Base-by-base conservation (phyloP, 768 basidiomycete genomes). In the Multifurca ochricompacta region DNA sequence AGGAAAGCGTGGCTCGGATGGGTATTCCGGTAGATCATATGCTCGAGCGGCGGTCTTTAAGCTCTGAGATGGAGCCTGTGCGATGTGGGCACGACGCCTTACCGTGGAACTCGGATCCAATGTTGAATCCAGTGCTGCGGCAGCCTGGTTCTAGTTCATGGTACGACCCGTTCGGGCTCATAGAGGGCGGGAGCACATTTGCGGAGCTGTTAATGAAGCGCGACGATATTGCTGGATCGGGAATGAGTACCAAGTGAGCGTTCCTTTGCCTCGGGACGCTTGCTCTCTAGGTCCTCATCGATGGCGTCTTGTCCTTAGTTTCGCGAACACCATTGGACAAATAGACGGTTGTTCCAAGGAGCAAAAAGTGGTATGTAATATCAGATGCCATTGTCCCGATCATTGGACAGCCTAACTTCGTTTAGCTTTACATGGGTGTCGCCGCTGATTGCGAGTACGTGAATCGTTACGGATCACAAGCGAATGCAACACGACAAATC, bases 381-480 rank as follows among this genome's bases (percentile, higher is more conserved):
- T 16, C 10, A 23, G 6, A 8, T 35, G 7, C 10, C 8, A 23
- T 6, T 21, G 13, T 42, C n/a, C 11, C 25, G 6, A 14, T 8
- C 6, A 32, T 40, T 27, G 7, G 14, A 7, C 4, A 23, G 10
- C 21, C 21, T 36, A 47, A 46, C 43, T 23, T 41, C 6, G 23
- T 10, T 40, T 42, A 81, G 79, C 61, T 80, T 23, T 91, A 85
- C 66, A 83, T 92, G 81, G 91, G 91, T 23, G 85, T 91, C 51
- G 91, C 91, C 0, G 85, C 90, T 5, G 91, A 93, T 66, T 93
- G 91, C 69, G 79, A 77, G 58, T 93, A 91, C 64, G 80, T 83
- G 10, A 61, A 69, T 28, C 74, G 74, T 55, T 87, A 87, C 62
- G 83, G 80, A 28, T 76, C 77, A 2, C 71, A 77, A 59, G 72